Percentiles rank a stretch among this genome's conserved stretches.
These are phyloP conservation scores for Phyllostachys edulis DNA, from an alignment of 176 grass and related monocot species.

Conservation along the genomic window DNA sequence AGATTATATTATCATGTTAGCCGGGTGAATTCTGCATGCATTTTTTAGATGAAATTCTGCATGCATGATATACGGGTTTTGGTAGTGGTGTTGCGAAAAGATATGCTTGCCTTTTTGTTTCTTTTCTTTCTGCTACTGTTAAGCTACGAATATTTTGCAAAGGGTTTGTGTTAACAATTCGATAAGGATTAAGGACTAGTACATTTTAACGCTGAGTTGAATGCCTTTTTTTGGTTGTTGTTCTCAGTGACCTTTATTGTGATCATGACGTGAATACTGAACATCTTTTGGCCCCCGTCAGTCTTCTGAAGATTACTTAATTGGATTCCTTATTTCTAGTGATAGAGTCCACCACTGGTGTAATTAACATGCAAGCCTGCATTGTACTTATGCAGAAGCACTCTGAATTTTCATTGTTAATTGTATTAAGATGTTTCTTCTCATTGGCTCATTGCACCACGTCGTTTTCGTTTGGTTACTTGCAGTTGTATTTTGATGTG, in stretches of 20 bases:
- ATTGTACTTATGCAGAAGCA: neutral
- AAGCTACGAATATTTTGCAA: neutral
- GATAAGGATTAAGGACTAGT: neutral
- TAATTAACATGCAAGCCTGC: neutral
- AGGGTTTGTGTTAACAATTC: neutral
- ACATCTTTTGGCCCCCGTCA: neutral
- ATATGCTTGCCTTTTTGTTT: neutral
- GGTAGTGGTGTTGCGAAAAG: neutral
- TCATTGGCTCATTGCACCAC: neutral
- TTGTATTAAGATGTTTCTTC: neutral
- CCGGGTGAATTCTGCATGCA: neutral
- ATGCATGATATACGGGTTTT: neutral
- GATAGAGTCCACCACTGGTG: neutral
- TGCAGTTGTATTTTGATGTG: neutral
- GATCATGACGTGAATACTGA: neutral
- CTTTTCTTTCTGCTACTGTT: neutral
- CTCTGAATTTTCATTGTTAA: neutral
- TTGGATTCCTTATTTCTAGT: neutral
- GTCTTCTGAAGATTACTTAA: neutral
- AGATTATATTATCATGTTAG: neutral
- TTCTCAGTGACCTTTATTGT: neutral
- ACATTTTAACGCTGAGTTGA: neutral
- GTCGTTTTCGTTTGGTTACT: constrained; percentile 14
- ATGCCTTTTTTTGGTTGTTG: neutral
- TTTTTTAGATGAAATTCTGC: neutral